Conservation (phyloP, 2,329 filamentous ascomycete genomes). For the Colletotrichum euphorbiae region DNA sequence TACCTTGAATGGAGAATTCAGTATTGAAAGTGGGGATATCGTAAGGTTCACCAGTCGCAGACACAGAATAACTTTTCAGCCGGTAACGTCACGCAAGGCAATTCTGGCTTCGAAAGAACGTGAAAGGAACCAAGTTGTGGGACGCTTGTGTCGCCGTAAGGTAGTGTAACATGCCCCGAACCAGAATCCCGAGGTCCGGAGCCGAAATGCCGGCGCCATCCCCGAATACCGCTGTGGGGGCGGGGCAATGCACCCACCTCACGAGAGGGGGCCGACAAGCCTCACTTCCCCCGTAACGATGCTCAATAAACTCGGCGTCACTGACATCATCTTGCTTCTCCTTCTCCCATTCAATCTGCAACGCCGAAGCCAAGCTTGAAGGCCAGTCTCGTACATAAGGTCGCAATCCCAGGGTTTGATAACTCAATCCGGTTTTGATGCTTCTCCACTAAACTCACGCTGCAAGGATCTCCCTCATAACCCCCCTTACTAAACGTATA, state of each 20-base stretch:
- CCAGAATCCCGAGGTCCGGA: conserved; percentile 22
- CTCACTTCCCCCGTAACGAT: conserved; percentile 1
- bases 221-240: conserved; percentile 30
- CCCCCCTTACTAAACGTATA: background rate
- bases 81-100: no score
- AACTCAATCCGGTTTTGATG: background rate
- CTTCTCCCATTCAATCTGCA: background rate
- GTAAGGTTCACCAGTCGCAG: no score
- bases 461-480: background rate
- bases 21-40: no score
- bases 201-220: conserved; percentile 33
- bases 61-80: no score
- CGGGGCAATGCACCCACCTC: conserved; percentile 14
- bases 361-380: background rate
- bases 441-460: background rate
- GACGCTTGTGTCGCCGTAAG: background rate
- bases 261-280: background rate
- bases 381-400: background rate
- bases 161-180: no score
- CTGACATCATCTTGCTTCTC: background rate
- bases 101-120: no score
- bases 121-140: no score
- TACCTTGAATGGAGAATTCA: no score
- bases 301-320: conserved; percentile 10
- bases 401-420: background rate